A percentile compares a stretch with the other conserved stretches of the same genome.
phyloP scores from a whole-genome alignment of 768 basidiomycete species.

The Candolleomyces eurysporus region DNA sequence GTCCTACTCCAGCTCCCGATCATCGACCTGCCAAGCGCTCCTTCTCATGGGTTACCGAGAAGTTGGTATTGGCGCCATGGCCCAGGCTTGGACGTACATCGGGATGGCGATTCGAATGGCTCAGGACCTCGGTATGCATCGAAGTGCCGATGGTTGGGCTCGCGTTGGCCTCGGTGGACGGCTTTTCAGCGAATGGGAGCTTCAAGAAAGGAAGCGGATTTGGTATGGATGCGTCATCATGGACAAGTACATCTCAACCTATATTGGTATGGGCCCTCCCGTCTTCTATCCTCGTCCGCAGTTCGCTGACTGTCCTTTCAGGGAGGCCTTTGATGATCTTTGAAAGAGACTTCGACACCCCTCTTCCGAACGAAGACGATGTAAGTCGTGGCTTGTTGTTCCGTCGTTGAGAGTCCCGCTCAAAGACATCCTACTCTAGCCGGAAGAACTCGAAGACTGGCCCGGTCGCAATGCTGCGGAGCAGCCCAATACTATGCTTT shows the following conservation, averaged over 20 bases:
- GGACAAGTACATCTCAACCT: slow-evolving; percentile 77
- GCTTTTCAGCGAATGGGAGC: slow-evolving; percentile 59
- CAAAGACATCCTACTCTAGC: slow-evolving; percentile 27
- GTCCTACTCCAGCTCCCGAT: slow-evolving; percentile 67
- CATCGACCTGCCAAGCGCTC: slow-evolving; percentile 76
- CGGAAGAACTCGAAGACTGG: slow-evolving; percentile 65
- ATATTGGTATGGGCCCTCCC: slow-evolving; percentile 53
- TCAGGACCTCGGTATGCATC: slow-evolving; percentile 83
- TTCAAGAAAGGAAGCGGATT: slow-evolving; percentile 68
- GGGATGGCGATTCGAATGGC: slow-evolving; percentile 94
- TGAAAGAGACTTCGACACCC: slow-evolving; percentile 76
- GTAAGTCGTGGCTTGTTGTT: slow-evolving; percentile 28
- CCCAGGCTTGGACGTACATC: slow-evolving; percentile 80
- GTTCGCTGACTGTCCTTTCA: slow-evolving; percentile 17
- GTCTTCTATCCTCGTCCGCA: slow-evolving; percentile 5
- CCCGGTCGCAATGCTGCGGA: slow-evolving; percentile 30
- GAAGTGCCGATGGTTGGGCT: slow-evolving; percentile 77
- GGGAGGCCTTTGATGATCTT: slow-evolving; percentile 73
- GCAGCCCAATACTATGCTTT: slow-evolving; percentile 35
- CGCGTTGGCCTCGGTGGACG: slow-evolving; percentile 51
- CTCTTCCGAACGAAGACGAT: slow-evolving; percentile 59
- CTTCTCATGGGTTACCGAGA: slow-evolving; percentile 83
- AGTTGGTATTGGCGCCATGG: slow-evolving; percentile 87
- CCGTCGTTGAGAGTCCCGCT: slow-evolving; percentile 3
- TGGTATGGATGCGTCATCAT: slow-evolving; percentile 80